Percentiles rank a stretch among this genome's conserved stretches.
These are phyloP conservation scores for Ceratocystis lukuohia DNA, from an alignment of 2,329 filamentous ascomycete species.

Conservation along the genomic window DNA sequence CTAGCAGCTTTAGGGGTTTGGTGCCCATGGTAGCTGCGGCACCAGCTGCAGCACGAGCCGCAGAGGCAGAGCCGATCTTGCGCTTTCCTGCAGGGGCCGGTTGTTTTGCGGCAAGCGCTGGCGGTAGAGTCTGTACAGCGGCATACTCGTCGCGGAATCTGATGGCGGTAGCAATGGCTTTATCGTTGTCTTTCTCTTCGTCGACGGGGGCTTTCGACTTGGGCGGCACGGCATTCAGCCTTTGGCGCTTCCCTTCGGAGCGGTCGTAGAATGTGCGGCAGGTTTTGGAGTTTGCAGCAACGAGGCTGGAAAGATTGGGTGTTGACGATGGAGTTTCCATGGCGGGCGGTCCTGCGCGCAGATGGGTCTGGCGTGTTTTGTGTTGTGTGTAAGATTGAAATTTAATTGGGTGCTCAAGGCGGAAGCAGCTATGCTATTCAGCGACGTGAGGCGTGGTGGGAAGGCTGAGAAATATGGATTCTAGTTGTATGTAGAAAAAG, in stretches of 20 bases:
- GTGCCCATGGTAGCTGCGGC: constrained; percentile 22
- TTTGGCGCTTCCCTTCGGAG: constrained; percentile 29
- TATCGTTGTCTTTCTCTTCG: background rate
- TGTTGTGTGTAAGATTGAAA: background rate
- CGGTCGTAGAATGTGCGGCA: constrained; percentile 19
- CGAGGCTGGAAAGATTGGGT: constrained; percentile 16
- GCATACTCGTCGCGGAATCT: constrained; percentile 64
- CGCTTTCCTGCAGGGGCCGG: constrained; percentile 30
- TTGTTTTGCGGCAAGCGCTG: constrained; percentile 66
- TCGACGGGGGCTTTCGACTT: background rate
- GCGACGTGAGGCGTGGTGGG: background rate
- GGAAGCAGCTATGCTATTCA: background rate
- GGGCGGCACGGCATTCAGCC: constrained; percentile 27
- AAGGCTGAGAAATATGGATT: background rate
- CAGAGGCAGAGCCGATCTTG: constrained; percentile 10
- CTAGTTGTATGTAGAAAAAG: background rate
- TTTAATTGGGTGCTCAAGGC: background rate
- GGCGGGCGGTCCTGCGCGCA: background rate
- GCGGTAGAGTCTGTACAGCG: constrained; percentile 61
- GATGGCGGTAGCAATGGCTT: constrained; percentile 27
- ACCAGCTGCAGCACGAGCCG: constrained; percentile 23
- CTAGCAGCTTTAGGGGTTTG: constrained; percentile 28
- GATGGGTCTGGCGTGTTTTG: background rate
- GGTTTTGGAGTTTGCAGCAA: constrained; percentile 18
- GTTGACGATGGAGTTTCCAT: constrained; percentile 15